Evolutionary conservation across 495 filamentous ascomycete genomes (phyloP).

Genomic region (Cryomyces antarcticus): DNA sequence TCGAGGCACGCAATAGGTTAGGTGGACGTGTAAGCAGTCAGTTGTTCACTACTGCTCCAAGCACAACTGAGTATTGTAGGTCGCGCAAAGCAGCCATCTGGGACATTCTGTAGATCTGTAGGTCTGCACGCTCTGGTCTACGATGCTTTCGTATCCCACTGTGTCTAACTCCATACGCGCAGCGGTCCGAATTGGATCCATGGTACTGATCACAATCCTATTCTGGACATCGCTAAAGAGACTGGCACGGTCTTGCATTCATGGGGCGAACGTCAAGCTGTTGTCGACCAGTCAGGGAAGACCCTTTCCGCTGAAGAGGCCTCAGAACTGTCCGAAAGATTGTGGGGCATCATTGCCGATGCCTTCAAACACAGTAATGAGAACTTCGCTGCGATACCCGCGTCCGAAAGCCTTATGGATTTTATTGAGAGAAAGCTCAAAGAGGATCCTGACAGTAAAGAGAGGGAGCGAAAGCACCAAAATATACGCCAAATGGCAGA

Average conservation of each 20-base stretch:
- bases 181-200: constrained; percentile 95
- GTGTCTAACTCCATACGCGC: constrained; percentile 3
- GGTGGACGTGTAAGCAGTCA: constrained; percentile 50
- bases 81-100: constrained; percentile 14
- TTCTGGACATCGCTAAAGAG: constrained; percentile 51
- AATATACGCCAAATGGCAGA: constrained; percentile 42
- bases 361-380: constrained; percentile 66
- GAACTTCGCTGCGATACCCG: constrained; percentile 39
- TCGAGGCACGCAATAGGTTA: constrained; percentile 67
- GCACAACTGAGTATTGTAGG: neutral
- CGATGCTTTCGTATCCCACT: neutral
- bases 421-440: constrained; percentile 44
- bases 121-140: constrained; percentile 9
- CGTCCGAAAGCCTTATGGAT: constrained; percentile 49
- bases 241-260: constrained; percentile 39
- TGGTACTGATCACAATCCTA: constrained; percentile 68
- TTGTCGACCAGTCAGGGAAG: constrained; percentile 45
- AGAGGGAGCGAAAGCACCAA: constrained; percentile 22
- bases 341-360: constrained; percentile 64
- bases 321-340: constrained; percentile 31
- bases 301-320: constrained; percentile 31
- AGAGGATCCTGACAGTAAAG: constrained; percentile 19
- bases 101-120: constrained; percentile 32
- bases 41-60: constrained; percentile 2
- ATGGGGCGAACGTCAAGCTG: constrained; percentile 32